Evolutionary conservation across 2,329 filamentous ascomycete genomes (phyloP), one percentile per base, ranked within the genome.

Genomic region (Fusarium sp.): DNA sequence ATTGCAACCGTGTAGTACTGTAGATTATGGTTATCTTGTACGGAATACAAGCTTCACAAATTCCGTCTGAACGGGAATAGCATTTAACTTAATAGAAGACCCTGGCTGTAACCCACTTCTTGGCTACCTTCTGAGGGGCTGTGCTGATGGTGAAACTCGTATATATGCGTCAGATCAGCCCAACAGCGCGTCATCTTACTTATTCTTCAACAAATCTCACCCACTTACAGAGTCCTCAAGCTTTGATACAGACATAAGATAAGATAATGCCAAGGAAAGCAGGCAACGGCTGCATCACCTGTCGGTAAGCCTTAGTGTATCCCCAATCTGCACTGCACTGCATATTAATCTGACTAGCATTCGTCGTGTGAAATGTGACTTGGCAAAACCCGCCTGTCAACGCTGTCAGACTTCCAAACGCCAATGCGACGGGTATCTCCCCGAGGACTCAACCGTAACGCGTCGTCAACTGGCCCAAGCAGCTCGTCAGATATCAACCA

Each of bases 361-460:
- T 41, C 77, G 77, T 2, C 76, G 76, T 21, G 74, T 80, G 5
- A 79, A 78, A 43, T 80, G 78, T 56, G 78, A 79, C 56, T 75
- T 77, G 63, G 50, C 61, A 17, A 76, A 73, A 36, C 78, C 78
- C 0, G 46, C 47, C 2, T 80, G 78, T 53, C 65, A 65, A 8
- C 72, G 72, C 31, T 78, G 72, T 17, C 15, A 63, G 21, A 68
- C 25, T 9, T 63, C 72, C 8, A 70, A 70, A 48, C 76, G 78
- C 3, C 69, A 65, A 13, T 79, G 78, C 54, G 78, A 79, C 51
- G 77, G 77, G 15, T 80, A 80, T 56, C 60, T 75, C 1, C 53
- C 69, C 1, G 51, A 66, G 3, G 58, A 66, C 8, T 66, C 72
- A 4, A 69, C 60, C 13, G 54, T 77, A 6, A 74, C 75, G 11